Conservation (phyloP, 345 rosid species). For the Passiflora organensis region DNA sequence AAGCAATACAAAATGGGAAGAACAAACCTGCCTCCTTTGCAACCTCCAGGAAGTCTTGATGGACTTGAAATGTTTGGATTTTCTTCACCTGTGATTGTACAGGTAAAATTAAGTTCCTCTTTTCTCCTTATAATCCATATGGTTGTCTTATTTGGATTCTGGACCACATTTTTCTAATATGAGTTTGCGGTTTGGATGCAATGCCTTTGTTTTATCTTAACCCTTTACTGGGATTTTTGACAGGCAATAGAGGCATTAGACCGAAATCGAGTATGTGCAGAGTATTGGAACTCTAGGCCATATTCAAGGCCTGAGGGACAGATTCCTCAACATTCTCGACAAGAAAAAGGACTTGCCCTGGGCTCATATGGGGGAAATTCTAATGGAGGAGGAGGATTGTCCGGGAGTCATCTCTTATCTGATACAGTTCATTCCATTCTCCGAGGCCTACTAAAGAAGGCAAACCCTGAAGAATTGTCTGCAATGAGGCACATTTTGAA, state of each 20-base stretch:
- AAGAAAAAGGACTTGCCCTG: conserved; percentile 18
- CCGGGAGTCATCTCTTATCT: conserved; percentile 23
- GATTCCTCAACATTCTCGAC: conserved; percentile 43
- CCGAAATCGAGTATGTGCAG: conserved; percentile 66
- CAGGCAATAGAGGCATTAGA: conserved; percentile 95
- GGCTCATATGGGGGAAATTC: conserved; percentile 21
- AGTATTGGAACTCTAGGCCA: conserved; percentile 95
- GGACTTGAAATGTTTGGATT: conserved; percentile 97
- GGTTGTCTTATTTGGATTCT: no score
- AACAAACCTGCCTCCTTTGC: conserved; percentile 76
- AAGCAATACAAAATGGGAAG: conserved; percentile 78
- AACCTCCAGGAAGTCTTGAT: conserved; percentile 96
- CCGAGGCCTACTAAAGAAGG: conserved; percentile 63
- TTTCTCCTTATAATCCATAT: not conserved
- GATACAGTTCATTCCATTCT: conserved; percentile 37
- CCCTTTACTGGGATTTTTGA: conserved; percentile 4
- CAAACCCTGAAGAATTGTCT: conserved; percentile 55
- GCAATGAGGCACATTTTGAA: conserved; percentile 40
- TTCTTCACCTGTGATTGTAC: conserved; percentile 85
- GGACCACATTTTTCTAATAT: no score
- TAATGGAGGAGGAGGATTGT: conserved; percentile 13
- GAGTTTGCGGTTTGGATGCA: no score
- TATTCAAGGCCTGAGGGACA: conserved; percentile 78
- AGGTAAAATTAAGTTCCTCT: conserved; percentile 41
- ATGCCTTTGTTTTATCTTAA: not conserved